These are phyloP conservation scores for Sclerotinia minor DNA, from an alignment of 2,329 filamentous ascomycete genomes.

Conservation along the genomic window DNA sequence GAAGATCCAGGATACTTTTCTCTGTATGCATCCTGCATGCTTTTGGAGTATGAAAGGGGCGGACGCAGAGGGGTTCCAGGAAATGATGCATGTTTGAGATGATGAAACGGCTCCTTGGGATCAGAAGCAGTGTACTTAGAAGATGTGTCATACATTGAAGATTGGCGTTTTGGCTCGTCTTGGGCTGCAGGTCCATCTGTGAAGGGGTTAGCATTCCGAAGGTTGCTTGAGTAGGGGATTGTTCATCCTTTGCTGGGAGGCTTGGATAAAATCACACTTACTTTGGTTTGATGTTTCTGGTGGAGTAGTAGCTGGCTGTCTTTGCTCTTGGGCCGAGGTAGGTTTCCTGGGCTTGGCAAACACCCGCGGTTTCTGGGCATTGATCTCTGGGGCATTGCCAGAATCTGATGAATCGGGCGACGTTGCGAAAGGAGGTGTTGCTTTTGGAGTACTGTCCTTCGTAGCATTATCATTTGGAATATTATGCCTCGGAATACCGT, in stretches of 20 bases:
- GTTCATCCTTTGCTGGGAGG: conserved; percentile 31
- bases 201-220: conserved; percentile 30
- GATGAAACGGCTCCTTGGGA: conserved; percentile 5
- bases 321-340: conserved; percentile 16
- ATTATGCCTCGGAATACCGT: conserved; percentile 9
- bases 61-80: conserved; percentile 13
- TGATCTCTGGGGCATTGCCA: conserved; percentile 24
- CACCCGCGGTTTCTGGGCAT: conserved; percentile 16
- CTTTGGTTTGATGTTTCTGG: conserved; percentile 27
- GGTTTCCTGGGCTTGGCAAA: conserved; percentile 27
- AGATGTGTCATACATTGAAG: conserved; percentile 39
- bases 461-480: background rate
- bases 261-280: conserved; percentile 31
- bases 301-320: conserved; percentile 10
- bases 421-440: conserved; percentile 20
- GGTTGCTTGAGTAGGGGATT: conserved; percentile 28
- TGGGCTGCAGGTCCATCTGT: conserved; percentile 33
- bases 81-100: conserved; percentile 22
- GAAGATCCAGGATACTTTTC: conserved; percentile 30
- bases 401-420: conserved; percentile 25
- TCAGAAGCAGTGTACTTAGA: conserved; percentile 21
- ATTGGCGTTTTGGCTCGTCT: conserved; percentile 28
- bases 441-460: conserved; percentile 23
- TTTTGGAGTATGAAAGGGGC: conserved; percentile 8
- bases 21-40: conserved; percentile 23